These are phyloP conservation scores for Geranium brycei DNA, from an alignment of 345 rosid genomes.

Conservation along the genomic window DNA sequence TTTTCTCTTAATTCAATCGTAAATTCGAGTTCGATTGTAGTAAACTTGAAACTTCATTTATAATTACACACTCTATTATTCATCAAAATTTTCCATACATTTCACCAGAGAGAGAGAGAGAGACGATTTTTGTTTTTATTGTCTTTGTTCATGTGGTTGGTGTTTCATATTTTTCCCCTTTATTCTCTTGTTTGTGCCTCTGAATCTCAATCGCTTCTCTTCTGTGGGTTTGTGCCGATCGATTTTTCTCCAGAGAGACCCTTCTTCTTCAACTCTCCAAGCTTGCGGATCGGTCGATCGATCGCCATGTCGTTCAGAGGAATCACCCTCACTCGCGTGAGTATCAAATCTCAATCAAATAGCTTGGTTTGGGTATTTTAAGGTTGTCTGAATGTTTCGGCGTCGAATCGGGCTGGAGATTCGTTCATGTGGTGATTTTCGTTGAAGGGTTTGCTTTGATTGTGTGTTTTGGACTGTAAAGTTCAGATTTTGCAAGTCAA, in stretches of 20 bases:
- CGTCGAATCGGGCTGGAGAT: not conserved
- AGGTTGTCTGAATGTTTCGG: not conserved
- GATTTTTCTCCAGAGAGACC: not conserved
- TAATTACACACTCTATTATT: no score
- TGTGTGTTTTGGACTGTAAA: not conserved
- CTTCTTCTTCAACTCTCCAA: not conserved
- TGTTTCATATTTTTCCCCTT: not conserved
- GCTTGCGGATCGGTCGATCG: not conserved
- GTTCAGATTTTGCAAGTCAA: not conserved
- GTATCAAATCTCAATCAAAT: not conserved
- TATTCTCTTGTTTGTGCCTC: not conserved
- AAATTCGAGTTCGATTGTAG: no score
- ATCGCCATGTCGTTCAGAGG: slow-evolving; percentile 46
- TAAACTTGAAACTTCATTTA: no score
- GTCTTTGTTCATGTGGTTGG: not conserved
- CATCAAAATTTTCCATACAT: no score
- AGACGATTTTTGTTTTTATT: not conserved
- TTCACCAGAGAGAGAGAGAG: not conserved
- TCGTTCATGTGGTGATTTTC: not conserved
- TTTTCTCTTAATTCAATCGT: no score
- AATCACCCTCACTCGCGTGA: slow-evolving; percentile 28
- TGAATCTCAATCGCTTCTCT: slow-evolving; percentile 11
- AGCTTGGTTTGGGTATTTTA: not conserved
- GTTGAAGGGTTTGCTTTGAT: not conserved
- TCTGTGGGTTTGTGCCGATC: not conserved